Base-by-base conservation (phyloP, 2,329 filamentous ascomycete species). In the Fusarium sp. region DNA sequence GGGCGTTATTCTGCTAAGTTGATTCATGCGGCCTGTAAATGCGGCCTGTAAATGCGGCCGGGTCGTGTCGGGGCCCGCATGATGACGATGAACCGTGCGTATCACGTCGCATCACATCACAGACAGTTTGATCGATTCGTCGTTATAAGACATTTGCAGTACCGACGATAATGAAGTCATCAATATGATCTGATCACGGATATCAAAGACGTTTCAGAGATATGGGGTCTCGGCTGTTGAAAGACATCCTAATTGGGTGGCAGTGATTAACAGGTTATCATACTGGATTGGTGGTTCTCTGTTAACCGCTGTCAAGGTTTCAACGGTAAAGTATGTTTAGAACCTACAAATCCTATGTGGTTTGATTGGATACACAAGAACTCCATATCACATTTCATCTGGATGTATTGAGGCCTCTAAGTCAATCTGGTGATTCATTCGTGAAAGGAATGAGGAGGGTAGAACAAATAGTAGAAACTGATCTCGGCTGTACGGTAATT, bases 31-130 rank as follows among this genome's bases (percentile, higher is more conserved):
- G 52, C 66, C 66, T 33, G 13, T 55, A 36, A 45, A 67, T 20
- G 57, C 52, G 61, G 46, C 61, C 66, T n/a, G n/a, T 55, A 36
- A 45, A 67, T 20, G 57, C 52, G 61, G 46, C 61, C 66, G 30
- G 56, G 61, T 63, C 56, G 49, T 51, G 66, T 67, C 61, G 49
- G 54, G 66, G 61, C 56, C 61, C 50, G 52, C 60, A 57, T 66
- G 60, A 65, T 41, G 49, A 67, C 45, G 57, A 46, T 33, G 57
- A 47, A 69, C 65, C 36, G 37, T 50, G 61, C 38, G 28, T 31
- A 34, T 44, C 23, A 46, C 47, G 40, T 51, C 47, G n/a, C 47
- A 23, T 23, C 23, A 23, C 23, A 23, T 23, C 23, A 20, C 20
- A 23, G 23, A 23, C 23, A 30, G 30, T 36, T 28, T 18, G 23